These are phyloP conservation scores for Ceratocystis harringtonii DNA, from an alignment of 2,329 filamentous ascomycete genomes.

Conservation along the genomic window DNA sequence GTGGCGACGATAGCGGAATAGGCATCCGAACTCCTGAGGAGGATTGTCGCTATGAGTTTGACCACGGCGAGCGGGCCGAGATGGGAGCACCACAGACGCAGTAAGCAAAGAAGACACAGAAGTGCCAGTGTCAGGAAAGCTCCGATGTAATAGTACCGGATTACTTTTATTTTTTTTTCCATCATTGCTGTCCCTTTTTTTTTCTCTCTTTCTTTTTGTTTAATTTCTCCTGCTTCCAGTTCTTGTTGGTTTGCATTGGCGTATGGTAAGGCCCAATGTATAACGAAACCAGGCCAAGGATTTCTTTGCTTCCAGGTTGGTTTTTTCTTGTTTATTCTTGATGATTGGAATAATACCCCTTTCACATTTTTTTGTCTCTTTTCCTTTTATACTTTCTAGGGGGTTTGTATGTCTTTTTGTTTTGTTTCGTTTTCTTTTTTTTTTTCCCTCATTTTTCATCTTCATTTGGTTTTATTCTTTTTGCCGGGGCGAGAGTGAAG, in stretches of 20 bases:
- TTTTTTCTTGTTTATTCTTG: neutral
- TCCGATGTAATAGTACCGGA: neutral
- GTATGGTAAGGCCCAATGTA: conserved; percentile 3
- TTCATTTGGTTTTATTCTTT: neutral
- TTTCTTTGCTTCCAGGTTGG: neutral
- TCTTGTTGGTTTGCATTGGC: neutral
- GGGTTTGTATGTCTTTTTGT: neutral
- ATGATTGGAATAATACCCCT: conserved; percentile 2
- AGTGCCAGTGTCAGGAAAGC: neutral
- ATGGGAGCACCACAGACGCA: conserved; percentile 15
- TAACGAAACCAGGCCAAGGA: neutral
- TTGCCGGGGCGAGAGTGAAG: too few relatives aligned
- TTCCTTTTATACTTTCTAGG: neutral
- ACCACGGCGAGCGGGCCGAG: conserved; percentile 14
- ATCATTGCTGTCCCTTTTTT: neutral
- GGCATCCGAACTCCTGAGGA: conserved; percentile 54
- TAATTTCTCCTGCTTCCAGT: neutral
- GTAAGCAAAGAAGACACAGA: neutral
- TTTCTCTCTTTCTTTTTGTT: neutral
- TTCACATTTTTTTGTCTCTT: neutral
- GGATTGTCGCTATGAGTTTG: conserved; percentile 31
- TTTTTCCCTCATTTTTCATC: neutral
- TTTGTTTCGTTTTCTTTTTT: neutral
- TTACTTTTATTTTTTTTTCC: conserved; percentile 2
- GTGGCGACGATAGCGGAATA: conserved; percentile 60